A percentile compares a stretch with the other conserved stretches of the same genome.
Conservation (phyloP, 768 basidiomycete species). For the Trametes cubensis region DNA sequence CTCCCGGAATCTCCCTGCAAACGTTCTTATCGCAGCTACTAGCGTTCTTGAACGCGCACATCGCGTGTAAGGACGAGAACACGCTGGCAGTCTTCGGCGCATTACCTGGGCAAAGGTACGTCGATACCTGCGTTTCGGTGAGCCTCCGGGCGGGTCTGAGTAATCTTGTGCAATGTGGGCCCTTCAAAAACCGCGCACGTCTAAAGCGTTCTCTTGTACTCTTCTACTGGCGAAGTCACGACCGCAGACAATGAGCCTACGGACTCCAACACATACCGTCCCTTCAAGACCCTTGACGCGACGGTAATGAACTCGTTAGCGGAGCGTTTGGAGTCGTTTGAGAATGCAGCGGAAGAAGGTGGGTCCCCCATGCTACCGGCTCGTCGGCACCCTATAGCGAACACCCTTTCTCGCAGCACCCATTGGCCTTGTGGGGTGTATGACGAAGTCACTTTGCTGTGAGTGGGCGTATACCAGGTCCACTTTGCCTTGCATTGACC, state of each 20-base stretch:
- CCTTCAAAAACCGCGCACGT: background rate
- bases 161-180: background rate
- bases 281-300: conserved; percentile 78
- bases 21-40: conserved; percentile 84
- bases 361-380: conserved; percentile 24
- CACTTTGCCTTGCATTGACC: conserved; percentile 42
- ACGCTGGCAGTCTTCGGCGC: conserved; percentile 91
- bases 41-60: conserved; percentile 90
- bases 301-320: conserved; percentile 63
- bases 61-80: conserved; percentile 91
- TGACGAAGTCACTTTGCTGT: conserved; percentile 95
- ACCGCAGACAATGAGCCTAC: conserved; percentile 42
- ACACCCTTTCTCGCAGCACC: conserved; percentile 44
- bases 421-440: conserved; percentile 79
- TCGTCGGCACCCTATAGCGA: conserved; percentile 23
- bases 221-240: conserved; percentile 56
- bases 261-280: conserved; percentile 82
- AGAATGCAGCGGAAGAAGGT: conserved; percentile 55
- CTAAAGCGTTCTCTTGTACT: conserved; percentile 74
- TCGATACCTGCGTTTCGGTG: background rate
- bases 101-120: conserved; percentile 77
- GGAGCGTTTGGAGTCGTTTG: conserved; percentile 60
- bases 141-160: background rate
- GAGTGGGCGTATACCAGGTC: conserved; percentile 26
- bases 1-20: conserved; percentile 59